Evolutionary conservation across 257 asterid species (phyloP), one percentile per base, ranked within the genome.

Genomic region (Perilla frutescens): DNA sequence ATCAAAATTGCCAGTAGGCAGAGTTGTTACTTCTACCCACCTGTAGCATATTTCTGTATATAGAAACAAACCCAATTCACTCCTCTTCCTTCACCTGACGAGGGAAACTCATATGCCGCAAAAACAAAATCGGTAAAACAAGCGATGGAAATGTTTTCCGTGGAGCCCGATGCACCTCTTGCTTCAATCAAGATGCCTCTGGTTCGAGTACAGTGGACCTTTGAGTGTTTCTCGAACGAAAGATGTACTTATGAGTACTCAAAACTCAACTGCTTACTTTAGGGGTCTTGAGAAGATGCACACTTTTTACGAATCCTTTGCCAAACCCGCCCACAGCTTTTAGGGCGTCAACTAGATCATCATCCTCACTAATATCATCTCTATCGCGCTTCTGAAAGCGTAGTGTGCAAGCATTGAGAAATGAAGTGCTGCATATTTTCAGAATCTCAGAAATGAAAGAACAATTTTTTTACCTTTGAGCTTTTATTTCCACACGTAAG

Each of bases 261-360:
- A 71, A 59, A 20, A 12, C 11, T 76, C 68, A 84, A 48, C 62
- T 44, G 81, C 80, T 70, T 81, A 79, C 58, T 80, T 81, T 88
- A 36, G 87, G 92, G 45, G 95, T 86, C 87, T 87, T 89, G 79
- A 91, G 86, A 51, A 87, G 75, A 88, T 87, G 80, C 49, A 95
- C 77, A 58, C 96, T 89, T 80, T 82, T 87, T 31, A 90, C 96
- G 12, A 90, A 81, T 65, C 99, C 99, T 87, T 92, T 92, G 60
- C 99, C 99, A 0, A 80, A 86, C 78, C 85, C 80, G 32, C 97
- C 97, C 66, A 95, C 91, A 55, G 87, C 81, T 80, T 81, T 87
- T 45, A 94, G 81, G 3, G 75, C 70, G 70, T 81, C 86, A 7
- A 85, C 13, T 34, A 85, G 62, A 80, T 84, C 89, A 31, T 64